These are phyloP conservation scores for Cryptococcus amylolentus DNA, from an alignment of 1,284 basidiomycete genomes.

Conservation along the genomic window DNA sequence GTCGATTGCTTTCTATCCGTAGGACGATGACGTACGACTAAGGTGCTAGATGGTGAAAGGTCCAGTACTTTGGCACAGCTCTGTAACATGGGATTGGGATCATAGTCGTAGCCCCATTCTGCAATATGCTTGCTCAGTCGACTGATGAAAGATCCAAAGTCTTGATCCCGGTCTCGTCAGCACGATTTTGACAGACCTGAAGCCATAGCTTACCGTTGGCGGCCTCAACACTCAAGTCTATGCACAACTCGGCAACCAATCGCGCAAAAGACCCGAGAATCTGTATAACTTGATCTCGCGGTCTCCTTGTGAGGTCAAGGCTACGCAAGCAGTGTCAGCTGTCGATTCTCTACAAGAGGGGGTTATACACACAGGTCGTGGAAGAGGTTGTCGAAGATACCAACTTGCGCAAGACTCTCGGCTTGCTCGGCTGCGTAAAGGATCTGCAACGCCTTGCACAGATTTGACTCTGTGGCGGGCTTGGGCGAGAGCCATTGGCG, in stretches of 20 bases:
- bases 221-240: constrained; percentile 22
- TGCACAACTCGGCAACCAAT: constrained; percentile 14
- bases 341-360: neutral
- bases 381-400: constrained; percentile 18
- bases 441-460: constrained; percentile 17
- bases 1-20: neutral
- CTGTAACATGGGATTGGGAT: constrained; percentile 31
- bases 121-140: constrained; percentile 33
- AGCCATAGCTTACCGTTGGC: constrained; percentile 20
- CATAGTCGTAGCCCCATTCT: constrained; percentile 34
- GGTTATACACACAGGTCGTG: constrained; percentile 13
- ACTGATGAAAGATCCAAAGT: constrained; percentile 32
- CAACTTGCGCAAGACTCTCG: constrained; percentile 4
- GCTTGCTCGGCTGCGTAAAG: constrained; percentile 10
- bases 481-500: neutral
- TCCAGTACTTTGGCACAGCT: constrained; percentile 16
- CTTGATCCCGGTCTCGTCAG: neutral
- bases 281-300: constrained; percentile 19
- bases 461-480: neutral
- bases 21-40: constrained; percentile 8
- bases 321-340: constrained; percentile 8
- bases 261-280: constrained; percentile 24
- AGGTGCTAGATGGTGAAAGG: constrained; percentile 7
- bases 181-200: neutral
- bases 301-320: constrained; percentile 28